Evolutionary conservation across 129 eudicot species (phyloP).

Genomic region (Lactuca sativa): DNA sequence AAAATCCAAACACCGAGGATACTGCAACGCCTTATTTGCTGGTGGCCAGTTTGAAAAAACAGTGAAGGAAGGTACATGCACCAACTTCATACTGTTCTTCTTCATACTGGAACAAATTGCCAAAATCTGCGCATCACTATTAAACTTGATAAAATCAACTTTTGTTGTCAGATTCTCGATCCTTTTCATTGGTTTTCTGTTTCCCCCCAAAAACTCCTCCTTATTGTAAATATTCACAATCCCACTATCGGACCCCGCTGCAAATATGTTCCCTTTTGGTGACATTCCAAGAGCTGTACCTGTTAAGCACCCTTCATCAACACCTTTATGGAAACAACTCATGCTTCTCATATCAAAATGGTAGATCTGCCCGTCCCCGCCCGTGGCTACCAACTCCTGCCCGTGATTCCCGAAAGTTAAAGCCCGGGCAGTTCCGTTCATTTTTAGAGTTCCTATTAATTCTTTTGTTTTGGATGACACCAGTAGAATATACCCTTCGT

Average conservation of each 20-base stretch:
- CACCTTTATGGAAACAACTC: conserved; percentile 78
- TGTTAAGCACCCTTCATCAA: conserved; percentile 80
- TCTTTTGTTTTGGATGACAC: conserved; percentile 87
- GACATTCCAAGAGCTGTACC: conserved; percentile 66
- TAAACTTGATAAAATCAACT: conserved; percentile 78
- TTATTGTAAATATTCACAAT: conserved; percentile 79
- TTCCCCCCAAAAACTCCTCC: conserved; percentile 85
- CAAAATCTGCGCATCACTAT: conserved; percentile 70
- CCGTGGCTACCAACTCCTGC: conserved; percentile 64
- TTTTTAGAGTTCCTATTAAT: conserved; percentile 76
- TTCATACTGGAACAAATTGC: conserved; percentile 80
- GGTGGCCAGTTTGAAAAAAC: conserved; percentile 98
- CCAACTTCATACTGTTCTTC: conserved; percentile 75
- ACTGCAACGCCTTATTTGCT: conserved; percentile 37
- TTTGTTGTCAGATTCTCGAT: conserved; percentile 69
- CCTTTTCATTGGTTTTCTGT: conserved; percentile 72
- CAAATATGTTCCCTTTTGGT: conserved; percentile 67
- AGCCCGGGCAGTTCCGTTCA: conserved; percentile 89
- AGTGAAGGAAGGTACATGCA: conserved; percentile 80
- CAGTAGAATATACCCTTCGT: conserved; percentile 74
- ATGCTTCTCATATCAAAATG: conserved; percentile 91
- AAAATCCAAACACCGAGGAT: conserved; percentile 80
- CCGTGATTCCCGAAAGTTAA: conserved; percentile 62
- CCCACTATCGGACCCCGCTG: conserved; percentile 91
- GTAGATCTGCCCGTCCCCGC: conserved; percentile 92